Percentiles rank a stretch among this genome's conserved stretches.
Conservation (phyloP, 768 basidiomycete species). For the Lactifluus pinguis region DNA sequence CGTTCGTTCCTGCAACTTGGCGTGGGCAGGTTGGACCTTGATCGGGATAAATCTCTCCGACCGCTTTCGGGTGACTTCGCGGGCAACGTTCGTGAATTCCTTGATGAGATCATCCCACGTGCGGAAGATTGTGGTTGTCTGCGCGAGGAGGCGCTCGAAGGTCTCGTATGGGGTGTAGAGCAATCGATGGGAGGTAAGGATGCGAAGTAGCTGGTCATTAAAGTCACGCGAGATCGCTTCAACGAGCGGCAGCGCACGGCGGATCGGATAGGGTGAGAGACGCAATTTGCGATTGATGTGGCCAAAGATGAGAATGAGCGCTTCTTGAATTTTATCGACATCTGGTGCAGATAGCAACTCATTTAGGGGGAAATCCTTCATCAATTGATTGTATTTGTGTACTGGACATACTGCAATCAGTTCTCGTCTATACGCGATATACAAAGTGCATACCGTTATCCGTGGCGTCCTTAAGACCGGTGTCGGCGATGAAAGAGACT, state of each 20-base stretch:
- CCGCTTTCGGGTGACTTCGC: slow-evolving; percentile 87
- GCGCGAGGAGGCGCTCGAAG: slow-evolving; percentile 77
- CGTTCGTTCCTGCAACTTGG: slow-evolving; percentile 80
- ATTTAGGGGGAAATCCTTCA: slow-evolving; percentile 98
- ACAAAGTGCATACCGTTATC: slow-evolving; percentile 55
- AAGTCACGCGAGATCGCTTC: slow-evolving; percentile 98
- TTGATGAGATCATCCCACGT: slow-evolving; percentile 60
- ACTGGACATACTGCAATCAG: slow-evolving; percentile 37
- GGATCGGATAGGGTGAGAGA: slow-evolving; percentile 93
- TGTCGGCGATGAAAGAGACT: slow-evolving; percentile 96
- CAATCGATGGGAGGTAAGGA: slow-evolving; percentile 83
- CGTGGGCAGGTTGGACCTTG: slow-evolving; percentile 86
- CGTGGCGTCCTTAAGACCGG: slow-evolving; percentile 89
- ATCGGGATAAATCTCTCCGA: slow-evolving; percentile 93
- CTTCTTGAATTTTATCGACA: slow-evolving; percentile 89
- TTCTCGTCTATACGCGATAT: neutral
- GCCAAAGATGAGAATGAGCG: slow-evolving; percentile 75
- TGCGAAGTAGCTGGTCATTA: slow-evolving; percentile 87
- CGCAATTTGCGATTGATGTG: slow-evolving; percentile 95
- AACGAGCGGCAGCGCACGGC: slow-evolving; percentile 89
- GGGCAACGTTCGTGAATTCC: slow-evolving; percentile 60
- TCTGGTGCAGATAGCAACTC: slow-evolving; percentile 95
- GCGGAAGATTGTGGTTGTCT: slow-evolving; percentile 55
- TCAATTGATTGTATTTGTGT: slow-evolving; percentile 95
- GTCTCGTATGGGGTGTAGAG: slow-evolving; percentile 92